Conservation (phyloP, 345 rosid species). For the Acer yangbiense region DNA sequence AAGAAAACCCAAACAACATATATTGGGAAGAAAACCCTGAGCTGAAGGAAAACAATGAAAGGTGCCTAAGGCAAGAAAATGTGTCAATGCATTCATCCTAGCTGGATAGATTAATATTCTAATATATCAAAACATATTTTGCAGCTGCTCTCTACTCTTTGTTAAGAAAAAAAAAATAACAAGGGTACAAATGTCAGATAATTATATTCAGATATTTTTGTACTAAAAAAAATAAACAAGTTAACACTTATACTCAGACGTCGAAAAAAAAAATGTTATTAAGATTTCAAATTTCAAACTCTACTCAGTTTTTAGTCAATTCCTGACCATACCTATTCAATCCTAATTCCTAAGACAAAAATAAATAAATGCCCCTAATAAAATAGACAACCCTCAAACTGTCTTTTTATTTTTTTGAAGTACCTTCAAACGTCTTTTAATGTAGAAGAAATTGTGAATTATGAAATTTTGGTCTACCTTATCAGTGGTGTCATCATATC, state of each 20-base stretch:
- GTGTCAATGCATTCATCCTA: neutral
- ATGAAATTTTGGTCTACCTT: conserved; percentile 42
- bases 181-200: neutral
- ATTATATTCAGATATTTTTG: neutral
- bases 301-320: neutral
- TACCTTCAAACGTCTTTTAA: neutral
- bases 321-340: neutral
- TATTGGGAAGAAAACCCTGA: neutral
- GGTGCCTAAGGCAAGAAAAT: neutral
- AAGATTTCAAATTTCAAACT: neutral
- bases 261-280: neutral
- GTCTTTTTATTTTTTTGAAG: no score
- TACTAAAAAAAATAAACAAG: neutral
- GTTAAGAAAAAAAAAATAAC: neutral
- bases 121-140: neutral
- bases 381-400: conserved; percentile 14
- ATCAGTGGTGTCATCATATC: conserved; percentile 45
- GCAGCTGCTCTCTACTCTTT: neutral
- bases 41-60: neutral
- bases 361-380: neutral
- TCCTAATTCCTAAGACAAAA: neutral
- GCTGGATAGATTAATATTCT: neutral
- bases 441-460: neutral
- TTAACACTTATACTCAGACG: neutral
- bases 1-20: neutral